Evolutionary conservation across 2,329 filamentous ascomycete genomes (phyloP), one percentile per base, ranked within the genome.

Genomic region (Ustulina deusta): DNA sequence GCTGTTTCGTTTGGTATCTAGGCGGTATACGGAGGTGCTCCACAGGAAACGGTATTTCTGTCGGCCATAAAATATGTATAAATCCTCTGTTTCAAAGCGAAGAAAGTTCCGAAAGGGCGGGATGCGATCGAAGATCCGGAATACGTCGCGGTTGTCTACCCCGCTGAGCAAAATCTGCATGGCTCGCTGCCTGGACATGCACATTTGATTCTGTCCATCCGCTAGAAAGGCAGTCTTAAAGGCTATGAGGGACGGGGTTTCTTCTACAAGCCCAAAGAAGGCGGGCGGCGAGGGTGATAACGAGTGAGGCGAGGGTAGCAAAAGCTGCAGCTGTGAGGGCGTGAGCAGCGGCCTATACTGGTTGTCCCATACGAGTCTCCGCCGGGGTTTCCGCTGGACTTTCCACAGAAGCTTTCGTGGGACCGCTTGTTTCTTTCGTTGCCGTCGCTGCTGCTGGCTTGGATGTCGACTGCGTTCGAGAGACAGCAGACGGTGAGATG

Each of bases 161-260:
- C 25, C 59, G 13, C 59, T 54, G 27, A 61, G 59, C 6, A 61
- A 22, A 2, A 25, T 3, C 48, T 54, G 27, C 38, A 61, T n/a
- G 7, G 27, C 25, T 9, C 11, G 36, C 49, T 51, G 58, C 17
- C 15, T 51, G 7, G 15, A 44, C 17, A 44, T 17, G 13, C 3
- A 5, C 1, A n/a, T 15, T 10, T 20, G 27, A 32, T 29, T 13
- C 13, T 9, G 2, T 25, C 17, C 11, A 20, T 34, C 11, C 29
- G 34, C 15, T 52, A 38, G 32, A 22, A 1, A 38, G n/a, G 2
- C 1, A 11, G 20, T 52, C 17, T 6, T 17, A 9, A 3, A 10
- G 29, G 17, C 20, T 52, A 42, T 15, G 11, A 40, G 2, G 15
- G 25, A 22, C 7, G 2, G n/a, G 22, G 42, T 5, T 20, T 32